Conservation (phyloP, 192 early-diverging fungal genomes). For the Piromyces sp. region DNA sequence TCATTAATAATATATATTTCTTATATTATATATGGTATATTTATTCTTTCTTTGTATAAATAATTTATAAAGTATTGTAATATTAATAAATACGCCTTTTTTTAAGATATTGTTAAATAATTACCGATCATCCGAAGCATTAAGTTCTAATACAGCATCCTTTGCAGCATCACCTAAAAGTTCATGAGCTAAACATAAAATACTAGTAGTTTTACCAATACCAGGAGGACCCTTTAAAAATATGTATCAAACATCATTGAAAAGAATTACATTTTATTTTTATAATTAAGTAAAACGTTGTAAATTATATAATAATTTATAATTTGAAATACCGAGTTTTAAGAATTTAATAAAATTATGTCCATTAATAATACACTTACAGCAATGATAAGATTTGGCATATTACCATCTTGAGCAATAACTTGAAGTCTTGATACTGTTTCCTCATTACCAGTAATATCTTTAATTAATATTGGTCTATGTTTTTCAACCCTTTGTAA, state of each 20-base stretch:
- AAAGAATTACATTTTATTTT: no score
- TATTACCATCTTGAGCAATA: slow-evolving; percentile 80
- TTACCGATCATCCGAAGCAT: slow-evolving; percentile 95
- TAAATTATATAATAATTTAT: no score
- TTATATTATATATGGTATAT: no score
- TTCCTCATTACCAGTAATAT: slow-evolving; percentile 89
- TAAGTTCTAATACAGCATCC: slow-evolving; percentile 89
- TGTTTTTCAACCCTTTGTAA: slow-evolving; percentile 76
- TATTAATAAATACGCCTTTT: no score
- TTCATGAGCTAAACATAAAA: slow-evolving; percentile 79
- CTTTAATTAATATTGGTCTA: slow-evolving; percentile 61
- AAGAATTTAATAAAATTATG: no score
- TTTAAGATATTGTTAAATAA: no score
- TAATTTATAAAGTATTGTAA: no score
- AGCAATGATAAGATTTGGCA: slow-evolving; percentile 87
- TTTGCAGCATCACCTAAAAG: slow-evolving; percentile 69
- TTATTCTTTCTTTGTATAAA: no score
- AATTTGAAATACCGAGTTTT: no score
- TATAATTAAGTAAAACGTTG: no score
- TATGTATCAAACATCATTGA: not conserved
- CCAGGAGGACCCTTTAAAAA: slow-evolving; percentile 66
- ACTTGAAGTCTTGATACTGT: slow-evolving; percentile 66
- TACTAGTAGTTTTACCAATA: slow-evolving; percentile 94
- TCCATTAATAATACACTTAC: slow-evolving; percentile 14
- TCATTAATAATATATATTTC: no score